These are phyloP conservation scores for Naganishia albida DNA, from an alignment of 1,284 basidiomycete species.

Conservation along the genomic window DNA sequence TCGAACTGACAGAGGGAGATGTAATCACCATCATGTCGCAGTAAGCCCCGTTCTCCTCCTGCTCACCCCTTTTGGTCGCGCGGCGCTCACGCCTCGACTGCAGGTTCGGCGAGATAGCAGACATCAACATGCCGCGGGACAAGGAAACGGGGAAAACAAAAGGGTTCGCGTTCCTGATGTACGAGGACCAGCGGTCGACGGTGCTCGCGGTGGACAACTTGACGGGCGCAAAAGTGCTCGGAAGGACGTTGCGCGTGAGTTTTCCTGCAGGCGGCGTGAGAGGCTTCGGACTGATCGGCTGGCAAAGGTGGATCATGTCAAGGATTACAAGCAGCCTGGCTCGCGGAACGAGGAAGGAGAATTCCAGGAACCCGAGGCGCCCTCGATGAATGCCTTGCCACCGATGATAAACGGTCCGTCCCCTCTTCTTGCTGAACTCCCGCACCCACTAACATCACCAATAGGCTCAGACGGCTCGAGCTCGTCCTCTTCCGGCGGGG, in stretches of 20 bases:
- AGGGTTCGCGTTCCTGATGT: conserved; percentile 98
- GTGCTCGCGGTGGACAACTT: conserved; percentile 97
- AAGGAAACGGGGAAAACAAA: conserved; percentile 82
- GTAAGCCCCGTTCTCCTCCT: conserved; percentile 59
- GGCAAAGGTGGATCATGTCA: conserved; percentile 77
- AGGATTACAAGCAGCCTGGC: conserved; percentile 86
- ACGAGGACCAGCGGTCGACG: conserved; percentile 95
- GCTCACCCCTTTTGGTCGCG: conserved; percentile 10
- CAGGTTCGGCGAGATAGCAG: conserved; percentile 92
- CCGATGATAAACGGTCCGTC: conserved; percentile 52
- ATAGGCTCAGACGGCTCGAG: conserved; percentile 40
- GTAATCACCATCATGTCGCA: conserved; percentile 97
- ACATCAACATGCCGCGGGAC: conserved; percentile 90
- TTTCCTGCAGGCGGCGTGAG: no score
- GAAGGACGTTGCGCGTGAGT: conserved; percentile 72
- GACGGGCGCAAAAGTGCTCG: conserved; percentile 88
- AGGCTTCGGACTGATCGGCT: neutral
- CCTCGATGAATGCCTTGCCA: conserved; percentile 80
- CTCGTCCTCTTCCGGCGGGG: conserved; percentile 61
- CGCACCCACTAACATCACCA: conserved; percentile 26
- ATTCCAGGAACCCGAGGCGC: conserved; percentile 79
- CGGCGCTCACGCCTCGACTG: neutral
- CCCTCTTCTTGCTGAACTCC: conserved; percentile 25
- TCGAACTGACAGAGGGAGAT: conserved; percentile 93
- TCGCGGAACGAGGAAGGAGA: conserved; percentile 81